Conservation (phyloP, 108 stramenopile genomes). For the Epithemia pelagica region DNA sequence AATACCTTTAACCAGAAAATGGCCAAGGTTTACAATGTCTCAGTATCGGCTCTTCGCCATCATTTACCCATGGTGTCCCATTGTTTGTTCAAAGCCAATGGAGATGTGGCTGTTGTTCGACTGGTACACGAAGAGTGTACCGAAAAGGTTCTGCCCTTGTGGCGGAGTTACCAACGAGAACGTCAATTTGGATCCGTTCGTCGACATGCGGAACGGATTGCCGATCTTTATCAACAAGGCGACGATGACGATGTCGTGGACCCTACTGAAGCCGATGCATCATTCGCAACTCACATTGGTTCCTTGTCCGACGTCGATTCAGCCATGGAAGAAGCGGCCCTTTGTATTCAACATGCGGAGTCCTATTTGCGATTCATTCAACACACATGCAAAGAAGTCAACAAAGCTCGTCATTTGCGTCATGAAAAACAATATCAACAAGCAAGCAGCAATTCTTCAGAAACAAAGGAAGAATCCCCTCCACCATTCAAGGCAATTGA, state of each 20-base stretch:
- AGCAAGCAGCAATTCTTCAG: constrained; percentile 39
- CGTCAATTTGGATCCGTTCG: constrained; percentile 37
- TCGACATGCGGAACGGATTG: constrained; percentile 55
- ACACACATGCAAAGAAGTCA: constrained; percentile 71
- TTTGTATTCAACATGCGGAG: constrained; percentile 88
- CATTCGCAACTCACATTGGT: constrained; percentile 59
- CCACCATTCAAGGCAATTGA: constrained; percentile 29
- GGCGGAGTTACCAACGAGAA: constrained; percentile 36
- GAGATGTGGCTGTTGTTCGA: constrained; percentile 77
- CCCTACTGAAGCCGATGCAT: constrained; percentile 39
- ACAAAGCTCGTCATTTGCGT: constrained; percentile 61
- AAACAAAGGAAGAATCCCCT: constrained; percentile 29
- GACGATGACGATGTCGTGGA: constrained; percentile 35
- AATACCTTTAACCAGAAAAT: constrained; percentile 47
- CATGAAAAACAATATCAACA: constrained; percentile 30
- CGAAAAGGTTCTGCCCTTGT: constrained; percentile 49
- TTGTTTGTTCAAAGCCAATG: constrained; percentile 66
- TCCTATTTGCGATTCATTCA: constrained; percentile 84
- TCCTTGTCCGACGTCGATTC: constrained; percentile 79
- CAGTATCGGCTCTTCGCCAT: constrained; percentile 68
- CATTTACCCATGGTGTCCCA: constrained; percentile 87
- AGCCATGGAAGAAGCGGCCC: constrained; percentile 83
- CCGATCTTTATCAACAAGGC: constrained; percentile 2
- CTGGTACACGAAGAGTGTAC: constrained; percentile 74
- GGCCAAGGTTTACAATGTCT: constrained; percentile 74